These are phyloP conservation scores for Platanus orientalis DNA, from an alignment of 164 flowering plant genomes.

Conservation along the genomic window DNA sequence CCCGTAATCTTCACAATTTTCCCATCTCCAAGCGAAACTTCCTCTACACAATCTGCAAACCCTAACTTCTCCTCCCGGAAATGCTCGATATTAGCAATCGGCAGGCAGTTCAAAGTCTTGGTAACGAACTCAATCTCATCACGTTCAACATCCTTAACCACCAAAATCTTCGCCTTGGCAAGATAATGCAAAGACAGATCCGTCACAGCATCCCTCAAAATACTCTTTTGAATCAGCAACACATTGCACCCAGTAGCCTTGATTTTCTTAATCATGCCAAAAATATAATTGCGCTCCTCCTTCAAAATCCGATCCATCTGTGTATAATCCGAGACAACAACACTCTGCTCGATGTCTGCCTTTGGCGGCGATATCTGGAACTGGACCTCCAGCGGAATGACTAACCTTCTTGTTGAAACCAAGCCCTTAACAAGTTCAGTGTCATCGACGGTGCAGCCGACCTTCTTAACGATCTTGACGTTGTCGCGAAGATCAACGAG, in stretches of 20 bases:
- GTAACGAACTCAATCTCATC: conserved; percentile 96
- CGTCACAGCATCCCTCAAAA: conserved; percentile 86
- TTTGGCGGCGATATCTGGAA: conserved; percentile 96
- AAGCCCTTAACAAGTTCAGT: conserved; percentile 75
- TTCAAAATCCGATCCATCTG: conserved; percentile 97
- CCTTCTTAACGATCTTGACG: conserved; percentile 84
- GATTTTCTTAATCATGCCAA: conserved; percentile 92
- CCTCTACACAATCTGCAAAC: conserved; percentile 84
- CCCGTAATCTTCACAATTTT: conserved; percentile 90
- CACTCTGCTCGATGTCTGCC: conserved; percentile 92
- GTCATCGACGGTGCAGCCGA: conserved; percentile 89
- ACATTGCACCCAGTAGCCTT: conserved; percentile 85
- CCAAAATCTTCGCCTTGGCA: conserved; percentile 88
- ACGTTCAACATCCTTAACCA: conserved; percentile 88
- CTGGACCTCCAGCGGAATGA: conserved; percentile 85
- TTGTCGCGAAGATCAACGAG: conserved; percentile 76
- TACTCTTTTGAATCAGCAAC: conserved; percentile 84
- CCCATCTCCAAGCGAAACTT: conserved; percentile 81
- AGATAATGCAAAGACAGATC: conserved; percentile 88
- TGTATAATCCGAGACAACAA: conserved; percentile 83
- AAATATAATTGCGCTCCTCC: conserved; percentile 86
- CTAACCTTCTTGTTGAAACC: conserved; percentile 92
- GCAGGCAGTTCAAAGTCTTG: conserved; percentile 89
- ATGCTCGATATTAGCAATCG: conserved; percentile 92
- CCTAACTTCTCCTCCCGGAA: conserved; percentile 90